phyloP scores from a whole-genome alignment of 768 basidiomycete genomes.

The Trametopsis cervina region DNA sequence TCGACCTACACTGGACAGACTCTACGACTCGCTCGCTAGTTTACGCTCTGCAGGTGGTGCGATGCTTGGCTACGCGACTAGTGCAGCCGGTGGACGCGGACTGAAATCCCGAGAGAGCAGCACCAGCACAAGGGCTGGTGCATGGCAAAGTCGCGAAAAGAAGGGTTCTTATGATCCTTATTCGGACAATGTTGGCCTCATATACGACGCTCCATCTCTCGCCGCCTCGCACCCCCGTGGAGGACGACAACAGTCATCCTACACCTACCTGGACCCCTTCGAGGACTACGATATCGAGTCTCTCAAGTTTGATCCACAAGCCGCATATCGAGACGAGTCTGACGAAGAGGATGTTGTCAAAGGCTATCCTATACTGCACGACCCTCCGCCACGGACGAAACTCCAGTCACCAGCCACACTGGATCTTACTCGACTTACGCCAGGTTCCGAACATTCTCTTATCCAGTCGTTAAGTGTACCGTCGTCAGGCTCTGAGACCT shows the following conservation, averaged over 20 bases:
- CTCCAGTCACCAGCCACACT: slow-evolving; percentile 8
- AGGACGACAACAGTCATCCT: slow-evolving; percentile 14
- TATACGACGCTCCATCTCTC: slow-evolving; percentile 15
- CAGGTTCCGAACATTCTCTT: slow-evolving; percentile 20
- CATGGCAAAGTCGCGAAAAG: slow-evolving; percentile 34
- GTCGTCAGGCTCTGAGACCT: slow-evolving; percentile 15
- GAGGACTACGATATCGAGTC: slow-evolving; percentile 21
- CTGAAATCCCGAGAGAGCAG: slow-evolving; percentile 25
- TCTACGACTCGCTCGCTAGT: slow-evolving; percentile 22
- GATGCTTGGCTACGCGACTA: slow-evolving; percentile 23
- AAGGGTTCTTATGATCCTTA: slow-evolving; percentile 37
- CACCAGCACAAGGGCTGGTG: slow-evolving; percentile 33
- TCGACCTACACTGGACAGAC: slow-evolving; percentile 19
- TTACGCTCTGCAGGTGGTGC: slow-evolving; percentile 23
- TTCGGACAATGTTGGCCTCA: slow-evolving; percentile 35
- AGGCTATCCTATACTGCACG: slow-evolving; percentile 13
- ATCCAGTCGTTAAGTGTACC: slow-evolving; percentile 19
- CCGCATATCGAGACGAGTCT: slow-evolving; percentile 15
- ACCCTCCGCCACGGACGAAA: slow-evolving; percentile 20
- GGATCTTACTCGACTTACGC: slow-evolving; percentile 20
- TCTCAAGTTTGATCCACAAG: slow-evolving; percentile 15
- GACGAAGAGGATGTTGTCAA: slow-evolving; percentile 9
- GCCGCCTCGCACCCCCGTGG: slow-evolving; percentile 13
- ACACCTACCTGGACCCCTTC: slow-evolving; percentile 20
- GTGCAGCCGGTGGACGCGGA: slow-evolving; percentile 14